phyloP scores from a whole-genome alignment of 208 protist species.

The Acanthamoeba healyi region DNA sequence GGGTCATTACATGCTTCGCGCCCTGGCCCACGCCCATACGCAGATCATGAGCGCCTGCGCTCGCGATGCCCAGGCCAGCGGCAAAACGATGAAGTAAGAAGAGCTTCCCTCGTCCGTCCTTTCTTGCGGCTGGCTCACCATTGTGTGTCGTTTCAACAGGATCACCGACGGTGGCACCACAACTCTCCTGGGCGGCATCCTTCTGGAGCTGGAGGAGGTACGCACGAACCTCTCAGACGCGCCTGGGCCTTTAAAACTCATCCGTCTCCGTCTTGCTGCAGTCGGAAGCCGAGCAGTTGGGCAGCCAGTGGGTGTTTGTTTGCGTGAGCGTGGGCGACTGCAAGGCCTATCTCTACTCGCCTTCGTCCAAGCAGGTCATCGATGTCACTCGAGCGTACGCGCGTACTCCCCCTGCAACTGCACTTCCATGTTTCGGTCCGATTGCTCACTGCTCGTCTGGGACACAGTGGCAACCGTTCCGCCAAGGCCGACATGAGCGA shows the following conservation, averaged over 20 bases:
- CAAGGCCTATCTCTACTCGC: conserved; percentile 81
- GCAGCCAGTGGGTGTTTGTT: conserved; percentile 78
- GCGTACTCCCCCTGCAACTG: too few species aligned
- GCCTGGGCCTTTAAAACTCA: too few species aligned
- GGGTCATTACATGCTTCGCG: conserved; percentile 37
- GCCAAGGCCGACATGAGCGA: neutral
- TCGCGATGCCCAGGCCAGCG: conserved; percentile 8
- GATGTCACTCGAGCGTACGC: conserved; percentile 84
- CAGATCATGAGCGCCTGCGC: conserved; percentile 23
- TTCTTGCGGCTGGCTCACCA: too few species aligned
- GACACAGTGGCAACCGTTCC: too few species aligned
- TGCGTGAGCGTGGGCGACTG: conserved; percentile 84
- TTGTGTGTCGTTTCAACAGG: too few species aligned
- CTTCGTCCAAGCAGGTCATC: conserved; percentile 34
- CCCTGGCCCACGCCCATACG: conserved; percentile 6
- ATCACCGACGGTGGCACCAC: conserved; percentile 38
- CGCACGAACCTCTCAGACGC: too few species aligned
- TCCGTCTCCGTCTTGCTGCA: too few species aligned
- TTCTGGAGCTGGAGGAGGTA: conserved; percentile 32
- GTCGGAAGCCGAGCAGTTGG: conserved; percentile 39
- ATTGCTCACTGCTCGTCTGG: too few species aligned
- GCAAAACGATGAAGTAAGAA: neutral
- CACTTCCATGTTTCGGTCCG: too few species aligned
- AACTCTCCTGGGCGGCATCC: conserved; percentile 52
- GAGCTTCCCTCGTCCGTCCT: neutral